These are phyloP conservation scores for Zygosaccharomyces sapae DNA, from an alignment of 1,139 yeast genomes.

Conservation along the genomic window DNA sequence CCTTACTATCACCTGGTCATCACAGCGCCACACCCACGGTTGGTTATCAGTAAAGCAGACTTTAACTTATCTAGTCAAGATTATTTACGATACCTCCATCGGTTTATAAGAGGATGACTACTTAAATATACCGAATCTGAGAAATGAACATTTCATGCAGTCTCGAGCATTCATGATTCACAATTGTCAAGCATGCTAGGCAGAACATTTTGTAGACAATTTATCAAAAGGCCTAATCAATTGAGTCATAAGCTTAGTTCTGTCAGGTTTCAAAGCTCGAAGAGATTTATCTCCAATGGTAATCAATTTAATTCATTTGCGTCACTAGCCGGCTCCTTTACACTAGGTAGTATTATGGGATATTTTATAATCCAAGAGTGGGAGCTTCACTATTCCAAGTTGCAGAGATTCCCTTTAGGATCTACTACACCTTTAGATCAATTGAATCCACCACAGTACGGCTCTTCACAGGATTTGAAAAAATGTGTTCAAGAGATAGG, in stretches of 20 bases:
- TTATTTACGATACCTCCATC: no score
- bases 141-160: no score
- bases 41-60: no score
- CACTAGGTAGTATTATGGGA: slow-evolving; percentile 2
- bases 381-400: neutral
- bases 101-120: no score
- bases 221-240: neutral
- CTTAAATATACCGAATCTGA: no score
- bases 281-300: neutral
- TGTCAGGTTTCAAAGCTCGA: neutral
- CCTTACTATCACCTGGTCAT: no score
- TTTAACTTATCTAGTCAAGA: no score
- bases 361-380: neutral
- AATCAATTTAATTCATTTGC: neutral
- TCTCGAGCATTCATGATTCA: no score
- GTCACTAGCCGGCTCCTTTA: slow-evolving; percentile 1
- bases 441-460: slow-evolving; percentile 41
- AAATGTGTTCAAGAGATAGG: slow-evolving; percentile 46
- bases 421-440: slow-evolving; percentile 39
- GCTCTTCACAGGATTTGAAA: slow-evolving; percentile 41
- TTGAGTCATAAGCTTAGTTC: neutral
- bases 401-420: slow-evolving; percentile 22
- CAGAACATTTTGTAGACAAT: no score
- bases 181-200: no score
- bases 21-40: no score